These are phyloP conservation scores for Solioccasus polychromus DNA, from an alignment of 768 basidiomycete genomes.

Conservation along the genomic window DNA sequence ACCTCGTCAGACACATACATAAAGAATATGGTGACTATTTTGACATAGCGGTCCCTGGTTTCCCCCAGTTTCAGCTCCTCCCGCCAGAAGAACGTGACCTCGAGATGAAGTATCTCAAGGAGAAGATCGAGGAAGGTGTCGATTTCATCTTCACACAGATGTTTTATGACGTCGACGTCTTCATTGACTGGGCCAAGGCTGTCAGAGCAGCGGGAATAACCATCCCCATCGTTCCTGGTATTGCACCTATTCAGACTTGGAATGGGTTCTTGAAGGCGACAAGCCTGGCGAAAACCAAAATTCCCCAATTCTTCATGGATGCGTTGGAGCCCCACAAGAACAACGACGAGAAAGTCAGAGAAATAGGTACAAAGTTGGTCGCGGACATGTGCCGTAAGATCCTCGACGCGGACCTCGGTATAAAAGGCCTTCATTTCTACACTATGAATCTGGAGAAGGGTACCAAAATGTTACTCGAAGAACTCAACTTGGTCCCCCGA, in stretches of 20 bases:
- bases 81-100: conserved; percentile 69
- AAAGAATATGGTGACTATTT: conserved; percentile 85
- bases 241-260: conserved; percentile 95
- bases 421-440: conserved; percentile 92
- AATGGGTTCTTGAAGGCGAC: conserved; percentile 89
- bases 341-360: conserved; percentile 89
- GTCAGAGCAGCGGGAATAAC: conserved; percentile 84
- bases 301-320: conserved; percentile 75
- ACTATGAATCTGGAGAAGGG: conserved; percentile 98
- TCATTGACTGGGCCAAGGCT: conserved; percentile 85
- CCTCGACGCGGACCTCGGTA: conserved; percentile 72
- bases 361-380: conserved; percentile 90
- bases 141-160: conserved; percentile 97
- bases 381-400: conserved; percentile 92
- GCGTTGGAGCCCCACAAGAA: conserved; percentile 84
- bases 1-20: conserved; percentile 89
- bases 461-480: conserved; percentile 91
- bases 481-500: conserved; percentile 82
- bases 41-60: conserved; percentile 92
- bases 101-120: conserved; percentile 85
- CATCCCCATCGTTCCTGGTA: conserved; percentile 89
- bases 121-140: conserved; percentile 87
- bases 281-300: conserved; percentile 69
- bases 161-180: conserved; percentile 93
- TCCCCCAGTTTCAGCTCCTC: conserved; percentile 78